phyloP scores from a whole-genome alignment of 1,284 basidiomycete genomes.

The Trichosporon faecale region DNA sequence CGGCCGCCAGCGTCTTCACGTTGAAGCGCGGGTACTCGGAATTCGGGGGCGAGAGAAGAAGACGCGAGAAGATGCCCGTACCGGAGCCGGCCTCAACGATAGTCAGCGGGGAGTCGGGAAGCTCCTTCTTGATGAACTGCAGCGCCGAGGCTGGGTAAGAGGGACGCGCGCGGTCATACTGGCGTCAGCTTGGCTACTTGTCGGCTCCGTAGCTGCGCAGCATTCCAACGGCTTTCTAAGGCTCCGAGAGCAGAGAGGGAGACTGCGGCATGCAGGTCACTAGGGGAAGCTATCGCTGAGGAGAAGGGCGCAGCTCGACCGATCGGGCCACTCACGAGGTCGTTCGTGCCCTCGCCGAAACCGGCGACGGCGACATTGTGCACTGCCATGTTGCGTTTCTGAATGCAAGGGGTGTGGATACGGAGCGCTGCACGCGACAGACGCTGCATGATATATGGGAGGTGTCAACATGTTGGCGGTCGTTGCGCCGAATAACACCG shows the following conservation, averaged over 20 bases:
- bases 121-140: slow-evolving; percentile 31
- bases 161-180: slow-evolving; percentile 53
- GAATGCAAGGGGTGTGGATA: not conserved
- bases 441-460: not conserved
- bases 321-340: slow-evolving; percentile 34
- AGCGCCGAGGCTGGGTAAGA: slow-evolving; percentile 50
- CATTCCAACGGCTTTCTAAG: too few species aligned
- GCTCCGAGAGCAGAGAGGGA: not conserved
- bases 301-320: not conserved
- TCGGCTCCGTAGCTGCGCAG: too few species aligned
- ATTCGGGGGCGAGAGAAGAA: slow-evolving; percentile 44
- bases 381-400: slow-evolving; percentile 15
- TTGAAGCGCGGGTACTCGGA: slow-evolving; percentile 40
- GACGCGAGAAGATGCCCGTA: slow-evolving; percentile 53
- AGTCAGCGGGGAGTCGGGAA: slow-evolving; percentile 14
- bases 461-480: not conserved
- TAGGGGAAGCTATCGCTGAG: too few species aligned
- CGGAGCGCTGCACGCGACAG: not conserved
- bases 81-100: slow-evolving; percentile 50
- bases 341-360: slow-evolving; percentile 50
- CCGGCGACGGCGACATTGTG: slow-evolving; percentile 44
- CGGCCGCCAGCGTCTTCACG: slow-evolving; percentile 41
- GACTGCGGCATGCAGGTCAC: too few species aligned
- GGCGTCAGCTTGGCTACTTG: not conserved
- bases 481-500: not conserved